These are phyloP conservation scores for Piedraia hortae DNA, from an alignment of 2,329 filamentous ascomycete species.

Conservation along the genomic window DNA sequence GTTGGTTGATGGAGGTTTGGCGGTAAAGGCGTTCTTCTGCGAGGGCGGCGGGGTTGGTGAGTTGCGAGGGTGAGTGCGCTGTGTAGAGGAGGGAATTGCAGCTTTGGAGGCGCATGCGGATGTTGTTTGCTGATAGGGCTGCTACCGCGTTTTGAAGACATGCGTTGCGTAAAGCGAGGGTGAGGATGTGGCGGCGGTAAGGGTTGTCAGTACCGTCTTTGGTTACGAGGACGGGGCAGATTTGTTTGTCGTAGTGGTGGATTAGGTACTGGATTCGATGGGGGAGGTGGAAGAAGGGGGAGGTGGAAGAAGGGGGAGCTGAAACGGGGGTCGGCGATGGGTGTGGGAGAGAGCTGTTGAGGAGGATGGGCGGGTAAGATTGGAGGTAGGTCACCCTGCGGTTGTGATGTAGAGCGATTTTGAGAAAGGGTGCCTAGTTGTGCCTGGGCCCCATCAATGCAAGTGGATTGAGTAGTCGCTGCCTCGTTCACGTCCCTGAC, in stretches of 20 bases:
- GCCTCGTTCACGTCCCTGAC: conserved; percentile 13
- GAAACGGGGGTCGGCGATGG: conserved; percentile 11
- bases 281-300: conserved; percentile 31
- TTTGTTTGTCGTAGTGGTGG: conserved; percentile 79
- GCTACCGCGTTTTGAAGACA: conserved; percentile 84
- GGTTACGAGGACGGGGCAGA: conserved; percentile 74
- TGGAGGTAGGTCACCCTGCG: too few species aligned
- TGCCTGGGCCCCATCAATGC: conserved; percentile 3
- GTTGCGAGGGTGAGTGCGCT: too few species aligned
- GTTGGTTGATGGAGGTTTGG: conserved; percentile 50
- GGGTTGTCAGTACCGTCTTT: conserved; percentile 71
- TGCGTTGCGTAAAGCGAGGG: conserved; percentile 47
- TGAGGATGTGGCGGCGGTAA: conserved; percentile 57
- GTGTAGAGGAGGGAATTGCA: too few species aligned
- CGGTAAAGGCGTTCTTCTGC: conserved; percentile 65
- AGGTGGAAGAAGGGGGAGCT: too few species aligned
- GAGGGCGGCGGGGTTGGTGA: conserved; percentile 22
- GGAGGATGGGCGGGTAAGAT: too few species aligned
- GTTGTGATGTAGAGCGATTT: too few species aligned
- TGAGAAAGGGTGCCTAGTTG: conserved; percentile 5
- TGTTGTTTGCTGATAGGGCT: conserved; percentile 64
- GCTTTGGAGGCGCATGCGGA: conserved; percentile 55
- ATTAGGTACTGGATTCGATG: conserved; percentile 68
- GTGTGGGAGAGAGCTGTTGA: too few species aligned
- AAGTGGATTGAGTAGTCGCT: conserved; percentile 4